phyloP scores from a whole-genome alignment of 305 asterid species.

The Petunia hybrid region DNA sequence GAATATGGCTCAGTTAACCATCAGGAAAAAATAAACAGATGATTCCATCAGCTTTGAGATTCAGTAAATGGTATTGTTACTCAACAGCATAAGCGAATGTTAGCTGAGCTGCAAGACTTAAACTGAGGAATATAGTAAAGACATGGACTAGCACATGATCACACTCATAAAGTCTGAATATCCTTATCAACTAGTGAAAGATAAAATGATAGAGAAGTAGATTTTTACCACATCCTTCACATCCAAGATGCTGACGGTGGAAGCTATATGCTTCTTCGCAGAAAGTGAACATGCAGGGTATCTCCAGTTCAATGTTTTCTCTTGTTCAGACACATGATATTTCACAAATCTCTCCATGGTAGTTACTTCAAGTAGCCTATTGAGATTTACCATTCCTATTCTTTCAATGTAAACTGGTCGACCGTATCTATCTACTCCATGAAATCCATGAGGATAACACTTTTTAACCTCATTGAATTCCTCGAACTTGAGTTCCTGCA shows the following conservation, averaged over 20 bases:
- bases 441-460: slow-evolving; percentile 81
- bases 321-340: slow-evolving; percentile 71
- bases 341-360: slow-evolving; percentile 66
- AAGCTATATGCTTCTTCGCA: slow-evolving; percentile 71
- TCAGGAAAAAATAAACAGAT: no score
- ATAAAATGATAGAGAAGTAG: background rate
- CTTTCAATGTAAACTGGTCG: slow-evolving; percentile 76
- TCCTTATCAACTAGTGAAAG: background rate
- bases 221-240: slow-evolving; percentile 70
- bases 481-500: slow-evolving; percentile 66
- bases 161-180: background rate
- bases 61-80: background rate
- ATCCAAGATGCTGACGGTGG: slow-evolving; percentile 74
- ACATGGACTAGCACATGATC: background rate
- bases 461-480: slow-evolving; percentile 57
- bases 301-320: slow-evolving; percentile 69
- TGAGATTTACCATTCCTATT: slow-evolving; percentile 64
- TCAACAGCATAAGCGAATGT: background rate
- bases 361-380: slow-evolving; percentile 56
- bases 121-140: background rate
- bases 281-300: slow-evolving; percentile 74
- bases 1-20: no score
- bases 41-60: background rate
- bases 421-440: slow-evolving; percentile 73
- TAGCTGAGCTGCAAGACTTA: background rate